These are phyloP conservation scores for Penicillium freii DNA, from an alignment of 2,329 filamentous ascomycete species.

Conservation along the genomic window DNA sequence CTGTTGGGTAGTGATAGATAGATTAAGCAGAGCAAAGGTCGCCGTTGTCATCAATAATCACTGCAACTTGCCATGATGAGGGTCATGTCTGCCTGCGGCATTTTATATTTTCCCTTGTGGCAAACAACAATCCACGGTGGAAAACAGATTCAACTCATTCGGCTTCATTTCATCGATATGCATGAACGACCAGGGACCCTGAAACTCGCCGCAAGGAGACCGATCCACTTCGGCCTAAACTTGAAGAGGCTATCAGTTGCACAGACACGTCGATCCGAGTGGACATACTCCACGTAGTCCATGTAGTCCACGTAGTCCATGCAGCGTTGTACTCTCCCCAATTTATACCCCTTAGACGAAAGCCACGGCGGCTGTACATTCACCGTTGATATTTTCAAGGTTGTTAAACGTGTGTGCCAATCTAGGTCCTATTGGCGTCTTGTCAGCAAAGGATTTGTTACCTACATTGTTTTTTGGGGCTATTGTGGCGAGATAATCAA, in stretches of 20 bases:
- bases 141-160: not conserved
- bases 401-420: not conserved
- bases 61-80: not conserved
- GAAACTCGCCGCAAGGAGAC: slow-evolving; percentile 1
- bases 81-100: not conserved
- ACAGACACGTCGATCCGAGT: slow-evolving; percentile 3
- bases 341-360: not conserved
- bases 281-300: not conserved
- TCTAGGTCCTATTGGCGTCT: not conserved
- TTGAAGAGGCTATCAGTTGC: not conserved
- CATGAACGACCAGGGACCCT: not conserved
- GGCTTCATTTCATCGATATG: not conserved
- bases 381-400: not conserved
- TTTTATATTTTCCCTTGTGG: slow-evolving; percentile 2
- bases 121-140: not conserved
- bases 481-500: not conserved
- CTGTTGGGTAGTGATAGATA: not conserved
- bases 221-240: not conserved
- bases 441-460: too few relatives aligned
- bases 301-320: not conserved
- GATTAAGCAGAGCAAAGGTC: not conserved
- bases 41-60: not conserved
- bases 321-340: not conserved
- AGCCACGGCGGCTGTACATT: not conserved
- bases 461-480: too few relatives aligned